phyloP scores from a whole-genome alignment of 2,329 filamentous ascomycete genomes.

The Leptographium radiaticola region DNA sequence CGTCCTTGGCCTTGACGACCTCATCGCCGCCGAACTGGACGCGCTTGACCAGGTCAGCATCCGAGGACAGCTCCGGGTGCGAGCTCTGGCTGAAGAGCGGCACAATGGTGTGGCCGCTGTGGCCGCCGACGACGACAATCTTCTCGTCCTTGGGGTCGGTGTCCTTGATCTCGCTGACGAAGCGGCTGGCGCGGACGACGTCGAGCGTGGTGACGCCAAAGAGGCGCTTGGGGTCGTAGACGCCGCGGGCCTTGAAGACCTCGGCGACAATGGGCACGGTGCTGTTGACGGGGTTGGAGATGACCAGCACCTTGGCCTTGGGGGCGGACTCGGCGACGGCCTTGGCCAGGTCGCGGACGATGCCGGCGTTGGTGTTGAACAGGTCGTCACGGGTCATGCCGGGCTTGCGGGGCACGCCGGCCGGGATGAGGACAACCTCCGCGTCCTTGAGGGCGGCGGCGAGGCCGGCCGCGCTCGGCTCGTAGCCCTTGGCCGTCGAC shows the following conservation, averaged over 20 bases:
- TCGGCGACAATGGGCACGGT: slow-evolving; percentile 96
- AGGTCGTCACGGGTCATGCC: slow-evolving; percentile 99
- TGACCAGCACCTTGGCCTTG: slow-evolving; percentile 91
- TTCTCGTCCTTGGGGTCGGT: slow-evolving; percentile 87
- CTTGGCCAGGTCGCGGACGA: slow-evolving; percentile 96
- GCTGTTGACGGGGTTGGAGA: slow-evolving; percentile 99
- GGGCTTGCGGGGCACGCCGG: slow-evolving; percentile 96
- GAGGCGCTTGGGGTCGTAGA: slow-evolving; percentile 98
- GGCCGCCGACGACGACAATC: slow-evolving; percentile 91
- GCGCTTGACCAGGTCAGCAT: slow-evolving; percentile 73
- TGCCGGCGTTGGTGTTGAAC: slow-evolving; percentile 99
- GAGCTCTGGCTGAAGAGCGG: slow-evolving; percentile 91
- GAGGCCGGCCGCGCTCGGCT: slow-evolving; percentile 63
- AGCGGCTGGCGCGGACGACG: slow-evolving; percentile 92
- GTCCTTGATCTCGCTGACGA: slow-evolving; percentile 88
- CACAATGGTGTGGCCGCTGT: slow-evolving; percentile 97
- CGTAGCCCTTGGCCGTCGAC: slow-evolving; percentile 84
- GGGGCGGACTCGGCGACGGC: slow-evolving; percentile 78
- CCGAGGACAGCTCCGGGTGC: slow-evolving; percentile 70
- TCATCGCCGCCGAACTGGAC: slow-evolving; percentile 99
- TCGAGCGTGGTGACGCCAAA: slow-evolving; percentile 99
- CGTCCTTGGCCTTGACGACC: slow-evolving; percentile 98
- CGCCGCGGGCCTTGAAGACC: slow-evolving; percentile 86
- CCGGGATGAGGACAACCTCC: slow-evolving; percentile 94
- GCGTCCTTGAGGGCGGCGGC: slow-evolving; percentile 68